A percentile compares a stretch with the other conserved stretches of the same genome.
Evolutionary conservation across 2,329 filamentous ascomycete species (phyloP).

Genomic region (Trichoderma aggressivum): DNA sequence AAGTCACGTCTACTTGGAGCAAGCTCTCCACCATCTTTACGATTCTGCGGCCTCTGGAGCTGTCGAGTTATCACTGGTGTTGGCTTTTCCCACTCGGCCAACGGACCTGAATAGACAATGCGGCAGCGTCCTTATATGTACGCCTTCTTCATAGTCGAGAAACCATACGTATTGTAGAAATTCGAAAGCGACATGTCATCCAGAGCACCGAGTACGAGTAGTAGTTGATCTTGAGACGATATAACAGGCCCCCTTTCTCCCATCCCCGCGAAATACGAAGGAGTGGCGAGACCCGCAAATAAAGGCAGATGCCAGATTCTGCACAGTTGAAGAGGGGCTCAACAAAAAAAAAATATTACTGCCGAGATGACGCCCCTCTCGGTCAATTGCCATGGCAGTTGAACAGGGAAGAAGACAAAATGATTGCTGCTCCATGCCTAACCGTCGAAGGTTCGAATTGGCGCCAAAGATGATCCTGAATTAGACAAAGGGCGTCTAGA

Average conservation of each 20-base stretch:
- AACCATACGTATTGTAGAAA: background rate
- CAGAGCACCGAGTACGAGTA: background rate
- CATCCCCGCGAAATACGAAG: conserved; percentile 1
- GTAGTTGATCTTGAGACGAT: background rate
- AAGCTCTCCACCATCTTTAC: background rate
- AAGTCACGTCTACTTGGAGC: background rate
- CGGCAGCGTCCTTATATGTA: background rate
- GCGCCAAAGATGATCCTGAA: background rate
- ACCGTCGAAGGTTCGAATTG: background rate
- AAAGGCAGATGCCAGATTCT: background rate
- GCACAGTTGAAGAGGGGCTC: conserved; percentile 12
- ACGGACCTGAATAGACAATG: background rate
- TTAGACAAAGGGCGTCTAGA: background rate
- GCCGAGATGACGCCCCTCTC: conserved; percentile 1
- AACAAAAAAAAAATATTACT: conserved; percentile 4
- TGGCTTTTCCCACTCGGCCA: too few species aligned
- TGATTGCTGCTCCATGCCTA: background rate
- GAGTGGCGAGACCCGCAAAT: background rate
- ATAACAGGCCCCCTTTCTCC: background rate
- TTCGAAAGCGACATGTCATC: background rate
- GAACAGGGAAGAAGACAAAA: background rate
- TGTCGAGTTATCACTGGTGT: background rate
- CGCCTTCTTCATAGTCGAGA: background rate
- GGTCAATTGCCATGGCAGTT: background rate
- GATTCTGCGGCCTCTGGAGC: background rate